Evolutionary conservation across 768 basidiomycete species (phyloP), one percentile per base, ranked within the genome.

Genomic region (Gelatoporia subvermispora): DNA sequence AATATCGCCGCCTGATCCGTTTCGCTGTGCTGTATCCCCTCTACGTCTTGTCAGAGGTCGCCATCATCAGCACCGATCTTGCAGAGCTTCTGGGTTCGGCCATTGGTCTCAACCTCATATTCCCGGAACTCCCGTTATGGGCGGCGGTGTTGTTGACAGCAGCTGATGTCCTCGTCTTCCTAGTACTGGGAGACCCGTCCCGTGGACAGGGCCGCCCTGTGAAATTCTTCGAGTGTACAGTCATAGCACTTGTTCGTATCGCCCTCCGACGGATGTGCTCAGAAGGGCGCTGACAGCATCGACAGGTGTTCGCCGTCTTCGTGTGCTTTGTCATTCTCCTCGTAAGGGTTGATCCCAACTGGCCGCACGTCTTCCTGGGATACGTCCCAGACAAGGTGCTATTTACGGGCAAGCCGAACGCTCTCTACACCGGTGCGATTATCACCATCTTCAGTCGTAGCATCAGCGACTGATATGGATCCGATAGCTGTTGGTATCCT

Each of bases 321-420:
- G 69, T 85, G 25, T 88, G 84, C 65, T 88, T 94, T 73, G 67
- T 77, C 38, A 69, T 93, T 17, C 76, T 96, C 50, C 78, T 93
- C 38, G 71, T 84, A 23, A 81, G 75, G 58, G 74, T 91, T 10
- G 53, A 79, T 22, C 79, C 92, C 2, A 57, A 82, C 44, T 93
- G 91, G 91, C 72, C 66, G 8, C 57, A 78, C 25, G 82, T 82
- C 7, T 93, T 95, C 65, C 56, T 74, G 16, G 92, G 91, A 9
- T 91, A 76, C 59, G 58, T 92, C 17, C 90, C 90, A 10, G 85
- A 85, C 5, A 81, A 80, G 45, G 67, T 70, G 15, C 67, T 88
- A 25, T 77, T 86, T 55, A 60, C 71, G 28, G 49, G 47, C 2
- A 37, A 50, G 11, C 68, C 69, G 1, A 76, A 77, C 25, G 78